Conservation (phyloP, 352 stramenopile genomes). For the Globisporangium nodosum region DNA sequence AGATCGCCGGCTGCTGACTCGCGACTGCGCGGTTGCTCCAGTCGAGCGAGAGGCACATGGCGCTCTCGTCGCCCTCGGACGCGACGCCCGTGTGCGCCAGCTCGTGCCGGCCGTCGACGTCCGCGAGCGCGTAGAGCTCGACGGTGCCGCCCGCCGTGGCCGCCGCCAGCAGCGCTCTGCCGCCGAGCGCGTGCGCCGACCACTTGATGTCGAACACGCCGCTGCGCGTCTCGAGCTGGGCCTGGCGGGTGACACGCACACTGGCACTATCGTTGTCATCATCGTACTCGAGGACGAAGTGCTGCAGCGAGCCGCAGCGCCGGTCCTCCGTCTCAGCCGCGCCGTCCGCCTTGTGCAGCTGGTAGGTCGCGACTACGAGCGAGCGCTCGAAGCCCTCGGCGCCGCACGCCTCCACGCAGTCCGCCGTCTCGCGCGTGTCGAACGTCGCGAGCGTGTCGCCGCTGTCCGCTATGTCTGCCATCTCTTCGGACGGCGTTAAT, state of each 20-base stretch:
- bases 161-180: conserved; percentile 48
- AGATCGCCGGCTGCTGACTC: conserved; percentile 47
- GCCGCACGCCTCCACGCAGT: conserved; percentile 81
- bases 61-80: conserved; percentile 25
- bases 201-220: conserved; percentile 86
- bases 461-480: neutral
- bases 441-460: conserved; percentile 52
- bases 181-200: conserved; percentile 41
- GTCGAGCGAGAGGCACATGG: conserved; percentile 83
- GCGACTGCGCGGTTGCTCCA: conserved; percentile 71
- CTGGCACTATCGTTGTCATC: conserved; percentile 7
- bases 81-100: conserved; percentile 32
- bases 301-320: conserved; percentile 62
- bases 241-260: conserved; percentile 37
- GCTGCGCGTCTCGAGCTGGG: conserved; percentile 42
- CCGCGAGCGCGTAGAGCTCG: conserved; percentile 51
- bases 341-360: conserved; percentile 59
- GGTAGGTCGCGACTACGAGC: conserved; percentile 76
- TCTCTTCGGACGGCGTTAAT: neutral
- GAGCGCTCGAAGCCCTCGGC: conserved; percentile 53
- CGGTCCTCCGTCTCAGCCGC: conserved; percentile 22
- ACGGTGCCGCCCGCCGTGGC: conserved; percentile 60
- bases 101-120: neutral
- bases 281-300: conserved; percentile 44
- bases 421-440: conserved; percentile 70